These are phyloP conservation scores for Pseudogymnoascus verrucosus DNA, from an alignment of 2,329 filamentous ascomycete species.

Conservation along the genomic window DNA sequence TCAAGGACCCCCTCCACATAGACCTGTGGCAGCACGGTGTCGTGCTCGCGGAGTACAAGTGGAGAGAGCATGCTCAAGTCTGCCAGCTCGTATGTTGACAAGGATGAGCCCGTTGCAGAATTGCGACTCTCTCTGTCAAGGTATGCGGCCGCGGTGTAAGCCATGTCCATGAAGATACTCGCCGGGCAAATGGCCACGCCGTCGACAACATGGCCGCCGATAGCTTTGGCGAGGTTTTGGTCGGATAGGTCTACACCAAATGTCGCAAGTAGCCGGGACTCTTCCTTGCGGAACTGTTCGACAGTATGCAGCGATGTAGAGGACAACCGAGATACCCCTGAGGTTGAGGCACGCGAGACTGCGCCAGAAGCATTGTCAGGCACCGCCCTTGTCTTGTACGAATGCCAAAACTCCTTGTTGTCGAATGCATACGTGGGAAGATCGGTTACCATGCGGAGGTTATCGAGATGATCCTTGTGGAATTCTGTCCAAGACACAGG, in stretches of 20 bases:
- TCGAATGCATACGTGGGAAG: conserved; percentile 56
- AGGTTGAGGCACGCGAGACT: background rate
- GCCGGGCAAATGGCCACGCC: conserved; percentile 20
- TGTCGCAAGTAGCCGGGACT: background rate
- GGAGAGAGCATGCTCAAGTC: background rate
- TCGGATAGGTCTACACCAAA: background rate
- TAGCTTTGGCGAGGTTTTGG: background rate
- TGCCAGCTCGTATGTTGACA: background rate
- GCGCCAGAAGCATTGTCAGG: background rate
- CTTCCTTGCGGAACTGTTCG: background rate
- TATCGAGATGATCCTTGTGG: conserved; percentile 45
- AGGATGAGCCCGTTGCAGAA: background rate
- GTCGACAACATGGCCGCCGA: conserved; percentile 19
- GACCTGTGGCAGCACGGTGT: background rate
- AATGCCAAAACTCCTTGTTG: conserved; percentile 45
- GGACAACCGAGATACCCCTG: background rate
- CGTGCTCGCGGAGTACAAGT: background rate
- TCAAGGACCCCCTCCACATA: background rate
- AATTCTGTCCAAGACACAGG: conserved; percentile 50
- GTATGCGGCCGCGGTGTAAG: conserved; percentile 14
- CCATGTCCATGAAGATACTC: conserved; percentile 23
- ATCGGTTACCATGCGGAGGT: conserved; percentile 40
- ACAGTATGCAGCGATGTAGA: background rate
- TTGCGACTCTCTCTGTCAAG: background rate
- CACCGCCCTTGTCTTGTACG: background rate